Evolutionary conservation across 345 rosid genomes (phyloP).

Genomic region (Mangifera indica): DNA sequence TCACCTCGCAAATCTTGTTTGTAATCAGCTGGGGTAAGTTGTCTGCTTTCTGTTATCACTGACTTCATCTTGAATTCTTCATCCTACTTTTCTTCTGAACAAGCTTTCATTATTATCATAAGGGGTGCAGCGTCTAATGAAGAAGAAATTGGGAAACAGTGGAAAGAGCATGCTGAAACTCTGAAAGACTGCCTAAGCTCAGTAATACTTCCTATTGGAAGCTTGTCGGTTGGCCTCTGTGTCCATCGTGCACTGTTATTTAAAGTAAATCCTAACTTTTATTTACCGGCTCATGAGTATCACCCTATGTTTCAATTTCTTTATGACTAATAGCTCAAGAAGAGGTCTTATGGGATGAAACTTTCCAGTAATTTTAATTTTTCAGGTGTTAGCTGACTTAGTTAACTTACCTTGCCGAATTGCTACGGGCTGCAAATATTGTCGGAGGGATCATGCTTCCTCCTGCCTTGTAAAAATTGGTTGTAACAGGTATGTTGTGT

Average conservation of each 20-base stretch:
- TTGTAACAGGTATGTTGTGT: constrained; percentile 35
- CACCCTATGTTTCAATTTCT: neutral
- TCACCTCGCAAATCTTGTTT: constrained; percentile 49
- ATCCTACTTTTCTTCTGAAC: constrained; percentile 13
- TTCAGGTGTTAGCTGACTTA: constrained; percentile 47
- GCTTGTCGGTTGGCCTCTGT: constrained; percentile 46
- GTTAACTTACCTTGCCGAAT: constrained; percentile 56
- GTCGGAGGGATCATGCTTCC: constrained; percentile 47
- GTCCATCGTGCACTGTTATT: constrained; percentile 48
- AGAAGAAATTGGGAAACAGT: constrained; percentile 33
- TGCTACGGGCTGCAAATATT: constrained; percentile 54
- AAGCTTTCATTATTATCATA: constrained; percentile 7
- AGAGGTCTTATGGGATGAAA: constrained; percentile 5
- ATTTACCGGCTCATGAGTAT: neutral
- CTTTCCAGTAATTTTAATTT: neutral
- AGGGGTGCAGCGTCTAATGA: constrained; percentile 39
- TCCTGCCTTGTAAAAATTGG: constrained; percentile 54
- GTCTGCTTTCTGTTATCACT: neutral
- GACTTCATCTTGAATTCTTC: neutral
- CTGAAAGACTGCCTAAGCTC: constrained; percentile 42
- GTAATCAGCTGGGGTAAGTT: constrained; percentile 47
- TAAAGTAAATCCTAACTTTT: constrained; percentile 31
- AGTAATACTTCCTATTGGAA: constrained; percentile 49
- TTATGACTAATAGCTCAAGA: too few relatives aligned
- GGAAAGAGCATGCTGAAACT: constrained; percentile 42